Conservation (phyloP, 495 filamentous ascomycete genomes). For the Massariosphaeria phaeospora region DNA sequence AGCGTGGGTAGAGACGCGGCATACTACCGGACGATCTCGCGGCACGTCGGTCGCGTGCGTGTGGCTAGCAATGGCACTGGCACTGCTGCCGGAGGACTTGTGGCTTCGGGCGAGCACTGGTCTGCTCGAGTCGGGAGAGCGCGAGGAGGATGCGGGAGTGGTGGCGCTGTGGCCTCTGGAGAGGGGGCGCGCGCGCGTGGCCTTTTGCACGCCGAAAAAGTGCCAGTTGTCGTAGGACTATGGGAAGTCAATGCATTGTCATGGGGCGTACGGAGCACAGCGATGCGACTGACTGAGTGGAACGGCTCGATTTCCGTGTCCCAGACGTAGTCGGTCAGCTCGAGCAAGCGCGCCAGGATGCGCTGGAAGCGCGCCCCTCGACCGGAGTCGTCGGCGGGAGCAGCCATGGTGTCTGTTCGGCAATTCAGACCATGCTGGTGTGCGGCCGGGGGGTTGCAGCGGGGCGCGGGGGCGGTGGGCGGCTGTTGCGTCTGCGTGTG, state of each 20-base stretch:
- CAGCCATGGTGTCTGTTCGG: conserved; percentile 16
- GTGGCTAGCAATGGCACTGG: conserved; percentile 3
- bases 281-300: conserved; percentile 26
- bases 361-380: conserved; percentile 18
- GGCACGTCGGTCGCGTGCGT: conserved; percentile 4
- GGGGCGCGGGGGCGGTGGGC: no score
- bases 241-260: background rate
- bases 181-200: conserved; percentile 19
- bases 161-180: conserved; percentile 16
- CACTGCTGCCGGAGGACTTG: conserved; percentile 30
- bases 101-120: conserved; percentile 20
- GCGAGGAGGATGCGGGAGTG: conserved; percentile 5
- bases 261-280: background rate
- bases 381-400: background rate
- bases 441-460: no score
- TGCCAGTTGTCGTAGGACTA: conserved; percentile 43
- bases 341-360: conserved; percentile 26
- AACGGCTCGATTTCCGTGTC: conserved; percentile 28
- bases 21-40: conserved; percentile 52
- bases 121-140: conserved; percentile 20
- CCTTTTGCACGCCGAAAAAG: conserved; percentile 35
- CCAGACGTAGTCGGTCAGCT: conserved; percentile 33
- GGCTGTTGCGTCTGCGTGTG: no score
- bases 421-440: conserved; percentile 7
- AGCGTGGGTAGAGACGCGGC: conserved; percentile 71